Conservation (phyloP, 768 basidiomycete species). For the Panellus pusillus region DNA sequence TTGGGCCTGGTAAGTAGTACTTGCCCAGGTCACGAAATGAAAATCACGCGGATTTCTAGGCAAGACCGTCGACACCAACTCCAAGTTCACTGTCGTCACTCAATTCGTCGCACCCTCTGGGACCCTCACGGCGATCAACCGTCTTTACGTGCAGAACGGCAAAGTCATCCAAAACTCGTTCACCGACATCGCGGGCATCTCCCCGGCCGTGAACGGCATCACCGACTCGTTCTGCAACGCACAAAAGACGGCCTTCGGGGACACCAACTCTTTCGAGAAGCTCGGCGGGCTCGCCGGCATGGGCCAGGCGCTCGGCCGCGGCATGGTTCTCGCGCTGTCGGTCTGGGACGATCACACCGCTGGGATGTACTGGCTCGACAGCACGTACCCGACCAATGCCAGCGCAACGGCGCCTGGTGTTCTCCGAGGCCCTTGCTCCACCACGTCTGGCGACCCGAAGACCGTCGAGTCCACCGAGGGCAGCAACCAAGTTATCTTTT, state of each 20-base stretch:
- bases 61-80: slow-evolving; percentile 49
- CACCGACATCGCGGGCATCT: slow-evolving; percentile 45
- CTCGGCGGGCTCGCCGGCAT: slow-evolving; percentile 33
- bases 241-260: slow-evolving; percentile 43
- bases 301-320: slow-evolving; percentile 29
- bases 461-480: slow-evolving; percentile 33
- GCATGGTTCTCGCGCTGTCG: slow-evolving; percentile 39
- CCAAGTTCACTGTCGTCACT: slow-evolving; percentile 56
- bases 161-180: slow-evolving; percentile 51
- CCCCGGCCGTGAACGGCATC: slow-evolving; percentile 42
- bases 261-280: slow-evolving; percentile 36
- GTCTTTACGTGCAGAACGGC: slow-evolving; percentile 37
- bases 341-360: slow-evolving; percentile 43
- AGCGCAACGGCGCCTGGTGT: slow-evolving; percentile 31
- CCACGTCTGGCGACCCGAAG: slow-evolving; percentile 37
- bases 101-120: slow-evolving; percentile 53
- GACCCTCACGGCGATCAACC: slow-evolving; percentile 52
- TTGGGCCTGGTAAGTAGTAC: slow-evolving; percentile 33
- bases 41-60: slow-evolving; percentile 4
- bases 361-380: slow-evolving; percentile 43
- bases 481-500: slow-evolving; percentile 35
- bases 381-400: slow-evolving; percentile 30
- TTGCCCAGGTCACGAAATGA: too few relatives aligned
- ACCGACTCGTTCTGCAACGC: slow-evolving; percentile 47
- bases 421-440: slow-evolving; percentile 40